Evolutionary conservation across 2,329 filamentous ascomycete genomes (phyloP).

Genomic region (Cordyceps pruinosa): DNA sequence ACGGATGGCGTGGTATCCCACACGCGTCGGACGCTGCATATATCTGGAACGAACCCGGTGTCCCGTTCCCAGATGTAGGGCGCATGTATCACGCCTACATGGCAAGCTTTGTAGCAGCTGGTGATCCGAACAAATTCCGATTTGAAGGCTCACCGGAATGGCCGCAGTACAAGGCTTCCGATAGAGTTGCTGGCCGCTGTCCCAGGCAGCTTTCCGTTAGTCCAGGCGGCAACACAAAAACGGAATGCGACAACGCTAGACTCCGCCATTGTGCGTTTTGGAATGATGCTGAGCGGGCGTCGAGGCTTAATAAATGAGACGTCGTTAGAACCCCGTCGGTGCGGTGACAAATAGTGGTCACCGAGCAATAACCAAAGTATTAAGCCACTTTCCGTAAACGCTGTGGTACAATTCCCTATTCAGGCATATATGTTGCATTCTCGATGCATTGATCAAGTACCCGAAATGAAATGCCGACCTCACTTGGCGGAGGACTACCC

Average conservation of each 20-base stretch:
- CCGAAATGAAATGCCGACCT: neutral
- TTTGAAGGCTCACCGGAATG: conserved; percentile 16
- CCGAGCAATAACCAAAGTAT: neutral
- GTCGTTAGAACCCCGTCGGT: no score
- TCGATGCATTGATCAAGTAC: no score
- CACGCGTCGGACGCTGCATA: conserved; percentile 30
- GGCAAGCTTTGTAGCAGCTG: conserved; percentile 29
- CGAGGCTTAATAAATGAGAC: conserved; percentile 3
- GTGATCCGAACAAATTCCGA: conserved; percentile 27
- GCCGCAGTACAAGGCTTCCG: conserved; percentile 20
- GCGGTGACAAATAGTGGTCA: no score
- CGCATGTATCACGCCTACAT: conserved; percentile 31
- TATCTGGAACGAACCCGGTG: conserved; percentile 29
- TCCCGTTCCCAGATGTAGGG: conserved; percentile 30
- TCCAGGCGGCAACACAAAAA: neutral
- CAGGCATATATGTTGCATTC: no score
- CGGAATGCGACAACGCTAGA: neutral
- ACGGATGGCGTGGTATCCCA: conserved; percentile 30
- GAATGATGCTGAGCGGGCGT: conserved; percentile 5
- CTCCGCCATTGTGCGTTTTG: conserved; percentile 6
- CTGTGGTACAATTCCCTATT: no score
- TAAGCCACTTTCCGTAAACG: no score
- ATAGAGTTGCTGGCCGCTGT: neutral
- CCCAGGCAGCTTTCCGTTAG: neutral
- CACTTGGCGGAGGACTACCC: neutral